These are phyloP conservation scores for Fusarium praegraminearum DNA, from an alignment of 2,329 filamentous ascomycete species.

Conservation along the genomic window DNA sequence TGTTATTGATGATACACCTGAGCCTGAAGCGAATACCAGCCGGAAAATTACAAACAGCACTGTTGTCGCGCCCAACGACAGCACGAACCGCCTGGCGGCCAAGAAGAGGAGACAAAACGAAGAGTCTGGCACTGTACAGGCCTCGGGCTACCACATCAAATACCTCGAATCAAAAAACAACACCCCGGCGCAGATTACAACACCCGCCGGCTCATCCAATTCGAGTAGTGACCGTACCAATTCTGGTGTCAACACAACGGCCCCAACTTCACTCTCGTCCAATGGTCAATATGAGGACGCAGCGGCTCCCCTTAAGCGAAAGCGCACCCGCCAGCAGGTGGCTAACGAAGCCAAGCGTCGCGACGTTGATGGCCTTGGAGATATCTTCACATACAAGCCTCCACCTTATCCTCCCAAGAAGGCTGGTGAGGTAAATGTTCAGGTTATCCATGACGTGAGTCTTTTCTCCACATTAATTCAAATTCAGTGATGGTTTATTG, in stretches of 20 bases:
- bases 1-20: conserved; percentile 81
- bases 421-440: conserved; percentile 79
- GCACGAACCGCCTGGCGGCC: conserved; percentile 62
- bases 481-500: conserved; percentile 12
- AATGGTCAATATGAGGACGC: conserved; percentile 73
- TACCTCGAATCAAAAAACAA: conserved; percentile 78
- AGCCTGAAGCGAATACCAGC: conserved; percentile 61
- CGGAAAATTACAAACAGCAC: conserved; percentile 55
- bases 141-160: conserved; percentile 79
- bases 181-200: conserved; percentile 75
- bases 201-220: conserved; percentile 75
- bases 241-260: conserved; percentile 84
- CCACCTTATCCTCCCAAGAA: conserved; percentile 92
- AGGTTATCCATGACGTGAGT: conserved; percentile 73
- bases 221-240: conserved; percentile 88
- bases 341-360: conserved; percentile 85
- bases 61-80: conserved; percentile 49
- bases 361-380: conserved; percentile 76
- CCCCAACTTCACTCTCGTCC: conserved; percentile 81
- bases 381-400: conserved; percentile 84
- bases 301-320: conserved; percentile 86
- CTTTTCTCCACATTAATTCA: conserved; percentile 14
- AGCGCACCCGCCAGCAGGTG: conserved; percentile 84
- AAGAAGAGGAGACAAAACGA: conserved; percentile 81
- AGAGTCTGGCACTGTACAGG: conserved; percentile 61